Evolutionary conservation across 2,329 filamentous ascomycete genomes (phyloP).

Genomic region (Aphanocladium album): DNA sequence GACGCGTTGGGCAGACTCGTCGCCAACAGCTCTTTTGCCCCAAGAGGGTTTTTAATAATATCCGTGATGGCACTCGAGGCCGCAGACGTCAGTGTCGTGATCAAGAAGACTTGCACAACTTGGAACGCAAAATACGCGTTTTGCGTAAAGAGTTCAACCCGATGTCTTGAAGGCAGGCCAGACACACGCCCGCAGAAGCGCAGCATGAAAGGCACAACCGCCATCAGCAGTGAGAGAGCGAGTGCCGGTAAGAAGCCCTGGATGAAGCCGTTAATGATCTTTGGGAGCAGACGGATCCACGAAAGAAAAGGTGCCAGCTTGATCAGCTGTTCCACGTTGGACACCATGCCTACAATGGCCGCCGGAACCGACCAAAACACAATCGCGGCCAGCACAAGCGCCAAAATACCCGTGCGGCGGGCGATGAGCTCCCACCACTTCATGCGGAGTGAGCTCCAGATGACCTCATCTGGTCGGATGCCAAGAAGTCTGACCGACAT

Average conservation of each 20-base stretch:
- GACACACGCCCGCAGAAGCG: slow-evolving; percentile 36
- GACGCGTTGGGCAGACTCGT: slow-evolving; percentile 72
- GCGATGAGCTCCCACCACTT: slow-evolving; percentile 82
- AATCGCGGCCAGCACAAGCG: slow-evolving; percentile 71
- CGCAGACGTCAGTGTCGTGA: slow-evolving; percentile 75
- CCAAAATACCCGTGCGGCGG: slow-evolving; percentile 62
- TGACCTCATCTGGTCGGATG: slow-evolving; percentile 72
- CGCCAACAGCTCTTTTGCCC: slow-evolving; percentile 61
- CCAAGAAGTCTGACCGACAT: slow-evolving; percentile 85
- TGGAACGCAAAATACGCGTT: slow-evolving; percentile 91
- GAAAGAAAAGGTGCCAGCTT: slow-evolving; percentile 47
- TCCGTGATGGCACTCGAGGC: slow-evolving; percentile 63
- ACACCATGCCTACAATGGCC: slow-evolving; percentile 76
- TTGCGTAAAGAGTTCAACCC: slow-evolving; percentile 83
- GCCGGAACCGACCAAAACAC: slow-evolving; percentile 80
- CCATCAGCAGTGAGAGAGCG: slow-evolving; percentile 76
- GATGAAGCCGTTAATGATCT: slow-evolving; percentile 38
- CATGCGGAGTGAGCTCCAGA: slow-evolving; percentile 82
- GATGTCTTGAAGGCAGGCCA: slow-evolving; percentile 21
- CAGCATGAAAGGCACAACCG: slow-evolving; percentile 76
- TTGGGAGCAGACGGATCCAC: slow-evolving; percentile 28
- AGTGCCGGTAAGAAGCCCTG: slow-evolving; percentile 77
- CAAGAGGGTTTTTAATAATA: slow-evolving; percentile 58
- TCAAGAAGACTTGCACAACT: slow-evolving; percentile 87
- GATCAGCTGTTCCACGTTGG: slow-evolving; percentile 71